Percentiles rank a stretch among this genome's conserved stretches.
These are phyloP conservation scores for Candida dajiaensis DNA, from an alignment of 805 yeast species.

Conservation along the genomic window DNA sequence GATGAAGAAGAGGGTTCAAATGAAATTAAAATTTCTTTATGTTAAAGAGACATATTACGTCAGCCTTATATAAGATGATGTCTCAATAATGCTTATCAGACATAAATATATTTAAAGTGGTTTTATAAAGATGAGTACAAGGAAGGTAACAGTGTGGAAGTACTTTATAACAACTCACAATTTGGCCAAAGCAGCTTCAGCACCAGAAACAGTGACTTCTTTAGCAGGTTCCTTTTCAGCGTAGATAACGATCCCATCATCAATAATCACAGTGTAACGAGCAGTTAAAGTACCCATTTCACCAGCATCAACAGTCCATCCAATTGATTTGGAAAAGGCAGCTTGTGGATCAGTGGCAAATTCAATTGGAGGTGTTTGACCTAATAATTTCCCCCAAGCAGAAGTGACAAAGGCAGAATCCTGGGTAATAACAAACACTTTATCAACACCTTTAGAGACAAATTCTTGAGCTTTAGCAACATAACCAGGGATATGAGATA, in stretches of 20 bases:
- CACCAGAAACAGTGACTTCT: slow-evolving; percentile 23
- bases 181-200: slow-evolving; percentile 25
- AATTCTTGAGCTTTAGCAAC: slow-evolving; percentile 44
- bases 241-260: slow-evolving; percentile 48
- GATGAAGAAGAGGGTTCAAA: too few relatives aligned
- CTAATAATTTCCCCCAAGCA: slow-evolving; percentile 53
- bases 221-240: slow-evolving; percentile 29
- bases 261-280: slow-evolving; percentile 70
- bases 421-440: slow-evolving; percentile 53
- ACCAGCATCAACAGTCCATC: slow-evolving; percentile 50
- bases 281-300: slow-evolving; percentile 54
- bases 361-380: slow-evolving; percentile 28
- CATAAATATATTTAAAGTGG: too few relatives aligned
- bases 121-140: too few relatives aligned
- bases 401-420: slow-evolving; percentile 68
- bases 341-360: slow-evolving; percentile 68
- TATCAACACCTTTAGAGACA: slow-evolving; percentile 53
- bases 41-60: too few relatives aligned
- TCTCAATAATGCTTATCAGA: too few relatives aligned
- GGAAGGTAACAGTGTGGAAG: too few relatives aligned
- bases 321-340: slow-evolving; percentile 51
- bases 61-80: too few relatives aligned
- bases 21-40: too few relatives aligned
- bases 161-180: too few relatives aligned
- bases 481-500: slow-evolving; percentile 66